Base-by-base conservation (phyloP, 352 stramenopile genomes). In the Globisporangium viniferum region DNA sequence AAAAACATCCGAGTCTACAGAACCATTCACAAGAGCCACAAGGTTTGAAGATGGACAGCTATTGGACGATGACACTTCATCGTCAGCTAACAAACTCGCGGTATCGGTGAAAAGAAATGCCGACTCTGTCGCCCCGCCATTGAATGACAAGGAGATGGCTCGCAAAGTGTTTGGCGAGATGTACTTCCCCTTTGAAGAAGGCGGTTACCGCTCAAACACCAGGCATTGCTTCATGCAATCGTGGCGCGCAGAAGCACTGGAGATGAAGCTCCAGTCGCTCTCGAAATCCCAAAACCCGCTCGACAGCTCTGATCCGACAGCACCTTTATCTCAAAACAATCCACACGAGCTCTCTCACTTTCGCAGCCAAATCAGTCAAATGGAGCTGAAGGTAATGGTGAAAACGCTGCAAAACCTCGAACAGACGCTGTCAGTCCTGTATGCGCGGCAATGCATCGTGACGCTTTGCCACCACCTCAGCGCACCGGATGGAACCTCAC, bases 121-220 rank as follows among this genome's bases (percentile, higher is more conserved):
- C 1, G 39, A 27, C 20, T 58, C 18, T 27, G 22, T 33, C 15
- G 48, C 33, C 3, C 77, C 75, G 8, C 66, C 63, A 5, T 48
- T 92, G 4, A 90, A 80, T n/a, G 86, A 93, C 51, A 93, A 93
- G 68, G 88, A 95, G 70, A 93, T 82, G 79, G 86, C 77, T 1
- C 78, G 88, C 20, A 94, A 93, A 67, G 73, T 93, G 3, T 95
- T 95, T 79, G 88, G 81, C 1, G 88, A 95, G 61, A 93, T 90
- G 80, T 94, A 95, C 41, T 95, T 94, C 31, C 88, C 88, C 7
- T 90, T 95, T 59, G 84, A 95, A 73, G 85, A 94, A 27, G 84
- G 88, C 29, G 88, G 88, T 0, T 93, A 81, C 46, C 61, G 80
- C 0, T 91, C 83, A 0, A 94, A 90, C 56, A 80, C 64, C 0